These are phyloP conservation scores for Pulveroboletus sp. DNA, from an alignment of 768 basidiomycete species.

Conservation along the genomic window DNA sequence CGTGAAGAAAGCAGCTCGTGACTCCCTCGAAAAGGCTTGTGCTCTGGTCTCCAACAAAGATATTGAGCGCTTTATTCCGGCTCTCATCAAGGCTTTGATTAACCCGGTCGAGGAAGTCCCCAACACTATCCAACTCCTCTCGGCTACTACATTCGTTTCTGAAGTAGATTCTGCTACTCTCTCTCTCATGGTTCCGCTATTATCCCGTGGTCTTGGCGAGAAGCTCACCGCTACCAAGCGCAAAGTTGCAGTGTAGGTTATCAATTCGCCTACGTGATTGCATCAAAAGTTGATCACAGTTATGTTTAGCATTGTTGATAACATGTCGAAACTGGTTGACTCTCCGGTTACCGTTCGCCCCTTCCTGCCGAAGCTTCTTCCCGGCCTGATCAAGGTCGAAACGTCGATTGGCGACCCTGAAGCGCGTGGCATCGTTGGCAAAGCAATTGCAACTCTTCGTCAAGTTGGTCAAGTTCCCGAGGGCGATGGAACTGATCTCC, in stretches of 20 bases:
- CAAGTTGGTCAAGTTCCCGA: slow-evolving; percentile 89
- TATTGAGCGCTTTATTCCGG: slow-evolving; percentile 94
- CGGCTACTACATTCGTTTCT: slow-evolving; percentile 98
- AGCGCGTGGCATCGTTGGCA: slow-evolving; percentile 86
- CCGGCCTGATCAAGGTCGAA: slow-evolving; percentile 94
- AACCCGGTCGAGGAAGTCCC: slow-evolving; percentile 99
- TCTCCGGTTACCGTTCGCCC: slow-evolving; percentile 92
- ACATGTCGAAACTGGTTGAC: slow-evolving; percentile 98
- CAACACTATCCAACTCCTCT: slow-evolving; percentile 89
- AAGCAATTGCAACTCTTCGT: slow-evolving; percentile 93
- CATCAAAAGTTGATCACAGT: slow-evolving; percentile 12
- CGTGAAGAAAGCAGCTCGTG: slow-evolving; percentile 97
- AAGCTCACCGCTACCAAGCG: slow-evolving; percentile 96
- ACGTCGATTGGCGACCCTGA: slow-evolving; percentile 95
- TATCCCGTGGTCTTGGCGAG: slow-evolving; percentile 90
- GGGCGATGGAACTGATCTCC: slow-evolving; percentile 84
- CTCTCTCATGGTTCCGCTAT: slow-evolving; percentile 94
- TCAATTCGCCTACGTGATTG: slow-evolving; percentile 4
- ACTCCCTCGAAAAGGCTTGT: slow-evolving; percentile 90
- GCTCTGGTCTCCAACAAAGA: slow-evolving; percentile 98
- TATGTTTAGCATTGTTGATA: slow-evolving; percentile 78
- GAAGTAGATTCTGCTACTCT: slow-evolving; percentile 97
- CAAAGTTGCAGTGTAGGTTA: slow-evolving; percentile 90
- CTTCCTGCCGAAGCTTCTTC: slow-evolving; percentile 93
- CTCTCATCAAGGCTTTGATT: slow-evolving; percentile 95